Evolutionary conservation across 2,329 filamentous ascomycete species (phyloP), one percentile per base, ranked within the genome.

Genomic region (Camptophora hylomeconis): DNA sequence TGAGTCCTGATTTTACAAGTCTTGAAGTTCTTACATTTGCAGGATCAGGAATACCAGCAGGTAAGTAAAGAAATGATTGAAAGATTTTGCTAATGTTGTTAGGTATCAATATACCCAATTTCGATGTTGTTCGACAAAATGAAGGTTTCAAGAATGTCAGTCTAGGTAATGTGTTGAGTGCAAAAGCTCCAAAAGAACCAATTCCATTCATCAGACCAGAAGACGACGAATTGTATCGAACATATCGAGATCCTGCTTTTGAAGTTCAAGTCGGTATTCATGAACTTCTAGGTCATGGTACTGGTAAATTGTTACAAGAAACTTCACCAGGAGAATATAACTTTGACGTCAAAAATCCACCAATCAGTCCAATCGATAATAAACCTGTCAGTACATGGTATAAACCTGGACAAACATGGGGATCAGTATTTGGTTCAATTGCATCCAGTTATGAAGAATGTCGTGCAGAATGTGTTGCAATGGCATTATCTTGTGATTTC

Each of bases 211-310:
- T 98, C 47, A 67, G 73, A 9, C 72, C 80, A 2, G 65, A 70
- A 24, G 87, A 95, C 46, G 65, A 89, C 13, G 70, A 72, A 2
- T 51, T 92, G 4, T 95, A 79, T 55, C 70, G 79, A 44, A 79
- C 80, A 49, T 84, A 82, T 55, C 80, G 83, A 7, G 86, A 94
- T 46, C 69, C 72, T 5, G 77, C 87, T 1, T 95, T 95, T 45
- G 87, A 95, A 55, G 83, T 94, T 2, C 86, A 95, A 57, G 87
- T 98, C 26, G 87, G 86, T 14, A 75, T 95, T 12, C 87, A 95
- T 54, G 86, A 94, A 52, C 72, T 94, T 60, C 48, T 75, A 2
- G 80, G 86, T 11, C 87, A 94, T 45, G 87, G 87, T 17, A 93
- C 86, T 35, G 87, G 87, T 25, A 95, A 94, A 57, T 67, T 95